Base-by-base conservation (phyloP, 2,329 filamentous ascomycete species). In the Iodosphaeria phyllophila region DNA sequence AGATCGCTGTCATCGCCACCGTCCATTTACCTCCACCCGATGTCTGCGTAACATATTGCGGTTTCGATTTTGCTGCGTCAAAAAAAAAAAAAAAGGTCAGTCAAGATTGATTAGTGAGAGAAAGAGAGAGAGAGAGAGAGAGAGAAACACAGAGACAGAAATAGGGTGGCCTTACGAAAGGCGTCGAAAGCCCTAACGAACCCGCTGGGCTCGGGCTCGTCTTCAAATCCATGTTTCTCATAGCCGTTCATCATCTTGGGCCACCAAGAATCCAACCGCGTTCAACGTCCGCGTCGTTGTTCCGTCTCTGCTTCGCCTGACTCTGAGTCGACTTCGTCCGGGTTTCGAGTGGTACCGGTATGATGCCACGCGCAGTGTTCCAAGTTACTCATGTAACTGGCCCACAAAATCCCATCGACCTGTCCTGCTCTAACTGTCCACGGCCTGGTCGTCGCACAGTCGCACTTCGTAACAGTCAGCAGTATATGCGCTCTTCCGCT, bases 11-110 rank as follows among this genome's bases (percentile, higher is more conserved):
- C 54, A 98, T 78, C 25, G 73, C 65, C 23, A 93, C 64, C 13
- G 89, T 95, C 78, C 84, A 93, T 54, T 91, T 83, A 33, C 86
- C 86, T 41, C 89, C 91, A 41, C 77, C 76, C 18, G 76, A 66
- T 16, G 82, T 91, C 35, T 74, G 69, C 23, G 77, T 74, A 28
- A 89, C 74, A 52, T 93, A 98, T 43, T 86, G 82, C 10, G 84
- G 70, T 57, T 95, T 95, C 27, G 86, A 80, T 61, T 98, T 95
- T 36, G 89, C 84, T 92, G 17, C 16, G 43, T 27, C n/a, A n/a
- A n/a, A n/a, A n/a, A 30, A 13, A 22, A 22, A 26, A 16, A 16
- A 20, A 24, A 30, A 43, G 42, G 28, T 24, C 22, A 9, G 33
- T 40, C 27, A 42, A 35, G 24, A 18, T 19, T 15, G 8, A 17